Percentiles rank a stretch among this genome's conserved stretches.
These are phyloP conservation scores for Pythium aphanidermatum DNA, from an alignment of 352 stramenopile genomes.

Conservation along the genomic window DNA sequence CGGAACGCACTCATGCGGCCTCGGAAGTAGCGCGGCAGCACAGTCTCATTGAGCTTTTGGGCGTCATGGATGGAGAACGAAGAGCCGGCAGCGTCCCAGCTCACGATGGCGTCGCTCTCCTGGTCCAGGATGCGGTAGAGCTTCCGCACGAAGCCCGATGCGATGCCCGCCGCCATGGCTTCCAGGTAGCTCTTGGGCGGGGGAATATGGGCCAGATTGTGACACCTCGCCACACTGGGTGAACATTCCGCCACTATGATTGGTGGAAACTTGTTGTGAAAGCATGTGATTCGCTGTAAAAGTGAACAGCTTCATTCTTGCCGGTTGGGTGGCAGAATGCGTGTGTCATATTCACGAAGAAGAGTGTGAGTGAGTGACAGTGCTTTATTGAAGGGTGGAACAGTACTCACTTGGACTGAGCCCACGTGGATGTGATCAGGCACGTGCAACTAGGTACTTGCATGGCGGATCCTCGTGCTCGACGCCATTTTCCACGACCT, in stretches of 20 bases:
- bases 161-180: constrained; percentile 42
- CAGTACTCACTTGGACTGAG: constrained; percentile 9
- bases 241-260: neutral
- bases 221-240: too few relatives aligned
- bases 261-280: constrained; percentile 5
- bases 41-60: constrained; percentile 40
- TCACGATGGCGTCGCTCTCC: constrained; percentile 52
- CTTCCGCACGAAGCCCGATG: constrained; percentile 74
- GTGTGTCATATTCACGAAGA: too few relatives aligned
- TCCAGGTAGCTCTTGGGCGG: neutral
- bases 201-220: too few relatives aligned
- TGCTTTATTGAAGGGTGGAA: constrained; percentile 2
- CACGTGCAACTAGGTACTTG: too few relatives aligned
- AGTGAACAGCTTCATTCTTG: too few relatives aligned
- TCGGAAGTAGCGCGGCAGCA: constrained; percentile 68
- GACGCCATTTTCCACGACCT: neutral
- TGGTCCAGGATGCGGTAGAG: constrained; percentile 79
- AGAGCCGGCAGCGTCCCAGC: constrained; percentile 41
- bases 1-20: constrained; percentile 62
- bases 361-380: too few relatives aligned
- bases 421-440: constrained; percentile 19
- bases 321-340: too few relatives aligned
- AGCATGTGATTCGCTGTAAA: too few relatives aligned
- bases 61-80: constrained; percentile 71
- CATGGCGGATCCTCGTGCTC: neutral